These are phyloP conservation scores for Podila minutissima DNA, from an alignment of 192 early-diverging fungal genomes.

Conservation along the genomic window DNA sequence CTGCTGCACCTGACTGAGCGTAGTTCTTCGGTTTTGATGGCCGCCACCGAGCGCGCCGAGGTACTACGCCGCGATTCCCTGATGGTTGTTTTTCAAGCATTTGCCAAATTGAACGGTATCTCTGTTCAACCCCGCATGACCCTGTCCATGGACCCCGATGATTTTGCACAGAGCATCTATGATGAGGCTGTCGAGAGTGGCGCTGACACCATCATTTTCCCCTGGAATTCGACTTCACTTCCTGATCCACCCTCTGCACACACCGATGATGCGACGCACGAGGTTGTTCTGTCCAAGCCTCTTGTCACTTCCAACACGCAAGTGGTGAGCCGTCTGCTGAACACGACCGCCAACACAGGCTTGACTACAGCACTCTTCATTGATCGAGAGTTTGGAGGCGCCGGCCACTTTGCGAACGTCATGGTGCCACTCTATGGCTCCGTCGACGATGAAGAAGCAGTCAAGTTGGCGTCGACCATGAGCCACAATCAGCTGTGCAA, in stretches of 20 bases:
- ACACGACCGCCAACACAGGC: slow-evolving; percentile 13
- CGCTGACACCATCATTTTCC: slow-evolving; percentile 76
- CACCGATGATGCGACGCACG: slow-evolving; percentile 9
- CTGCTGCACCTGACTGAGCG: slow-evolving; percentile 83
- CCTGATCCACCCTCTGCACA: slow-evolving; percentile 15
- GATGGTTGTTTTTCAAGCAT: slow-evolving; percentile 84
- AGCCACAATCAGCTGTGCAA: slow-evolving; percentile 31
- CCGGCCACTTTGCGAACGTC: slow-evolving; percentile 32
- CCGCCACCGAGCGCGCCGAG: slow-evolving; percentile 66
- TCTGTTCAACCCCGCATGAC: slow-evolving; percentile 68
- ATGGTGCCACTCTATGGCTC: slow-evolving; percentile 49
- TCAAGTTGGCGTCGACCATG: slow-evolving; percentile 32
- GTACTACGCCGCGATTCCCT: slow-evolving; percentile 77
- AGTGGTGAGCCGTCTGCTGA: slow-evolving; percentile 23
- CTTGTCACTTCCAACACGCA: slow-evolving; percentile 34
- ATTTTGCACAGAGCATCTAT: slow-evolving; percentile 75
- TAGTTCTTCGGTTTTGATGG: slow-evolving; percentile 81
- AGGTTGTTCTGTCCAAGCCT: slow-evolving; percentile 14
- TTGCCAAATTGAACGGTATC: slow-evolving; percentile 79
- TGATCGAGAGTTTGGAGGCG: slow-evolving; percentile 44
- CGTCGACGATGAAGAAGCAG: slow-evolving; percentile 27
- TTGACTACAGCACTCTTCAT: slow-evolving; percentile 35
- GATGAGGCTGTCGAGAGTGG: slow-evolving; percentile 64
- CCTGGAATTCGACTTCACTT: slow-evolving; percentile 60
- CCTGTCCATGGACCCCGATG: slow-evolving; percentile 64